A percentile compares a stretch with the other conserved stretches of the same genome.
phyloP scores from a whole-genome alignment of 352 stramenopile species.

The Phytophthora foliorum region DNA sequence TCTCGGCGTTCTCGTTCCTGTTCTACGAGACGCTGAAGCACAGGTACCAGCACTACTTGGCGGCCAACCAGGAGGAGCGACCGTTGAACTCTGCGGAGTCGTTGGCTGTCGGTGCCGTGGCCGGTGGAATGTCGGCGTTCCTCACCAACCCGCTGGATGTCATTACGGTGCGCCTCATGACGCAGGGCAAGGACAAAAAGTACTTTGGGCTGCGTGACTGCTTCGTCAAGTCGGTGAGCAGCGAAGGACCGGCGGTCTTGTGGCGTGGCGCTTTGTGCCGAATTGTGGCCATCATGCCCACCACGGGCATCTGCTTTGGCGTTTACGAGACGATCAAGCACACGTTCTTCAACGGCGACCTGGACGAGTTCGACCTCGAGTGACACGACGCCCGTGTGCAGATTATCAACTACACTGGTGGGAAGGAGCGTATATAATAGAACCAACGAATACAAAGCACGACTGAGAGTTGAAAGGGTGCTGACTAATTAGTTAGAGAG shows the following conservation, averaged over 20 bases:
- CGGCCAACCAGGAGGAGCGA: conserved; percentile 41
- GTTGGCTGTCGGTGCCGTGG: conserved; percentile 60
- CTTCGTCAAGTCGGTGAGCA: conserved; percentile 60
- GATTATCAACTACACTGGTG: conserved; percentile 11
- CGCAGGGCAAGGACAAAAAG: conserved; percentile 74
- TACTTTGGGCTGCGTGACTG: conserved; percentile 73
- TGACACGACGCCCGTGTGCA: conserved; percentile 18
- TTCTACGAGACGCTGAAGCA: conserved; percentile 84
- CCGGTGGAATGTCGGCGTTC: conserved; percentile 71
- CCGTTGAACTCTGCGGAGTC: conserved; percentile 65
- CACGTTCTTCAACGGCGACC: conserved; percentile 71
- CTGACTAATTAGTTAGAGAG: conserved; percentile 21
- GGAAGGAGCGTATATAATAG: conserved; percentile 34
- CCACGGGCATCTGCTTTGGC: conserved; percentile 86
- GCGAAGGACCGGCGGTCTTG: conserved; percentile 65
- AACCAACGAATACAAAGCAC: conserved; percentile 28
- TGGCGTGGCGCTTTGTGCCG: conserved; percentile 80
- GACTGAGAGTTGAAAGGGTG: background rate
- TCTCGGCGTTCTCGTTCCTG: conserved; percentile 87
- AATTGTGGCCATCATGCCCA: conserved; percentile 80
- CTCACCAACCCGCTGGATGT: conserved; percentile 87
- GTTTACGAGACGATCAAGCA: conserved; percentile 89
- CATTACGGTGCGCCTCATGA: conserved; percentile 87
- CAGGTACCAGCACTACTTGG: conserved; percentile 53
- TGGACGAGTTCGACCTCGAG: conserved; percentile 76